Percentiles rank a stretch among this genome's conserved stretches.
Evolutionary conservation across 2,329 filamentous ascomycete species (phyloP).

Genomic region (Achaetomium macrosporum): DNA sequence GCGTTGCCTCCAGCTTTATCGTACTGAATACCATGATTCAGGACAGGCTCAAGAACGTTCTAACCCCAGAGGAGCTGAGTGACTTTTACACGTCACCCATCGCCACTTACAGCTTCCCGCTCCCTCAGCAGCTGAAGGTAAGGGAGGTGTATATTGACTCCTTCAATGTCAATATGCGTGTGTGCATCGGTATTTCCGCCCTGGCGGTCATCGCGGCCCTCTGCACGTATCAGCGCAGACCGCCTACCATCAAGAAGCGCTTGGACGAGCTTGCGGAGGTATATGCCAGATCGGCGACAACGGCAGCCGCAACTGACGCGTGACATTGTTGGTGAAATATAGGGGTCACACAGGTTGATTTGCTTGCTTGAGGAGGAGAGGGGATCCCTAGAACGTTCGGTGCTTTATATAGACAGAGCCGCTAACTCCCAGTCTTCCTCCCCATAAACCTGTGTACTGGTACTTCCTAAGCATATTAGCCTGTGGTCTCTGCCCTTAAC

Average conservation of each 20-base stretch:
- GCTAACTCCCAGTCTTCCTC: no score
- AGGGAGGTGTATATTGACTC: slow-evolving; percentile 19
- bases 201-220: slow-evolving; percentile 14
- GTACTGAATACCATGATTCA: slow-evolving; percentile 22
- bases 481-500: no score
- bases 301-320: no score
- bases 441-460: no score
- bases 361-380: no score
- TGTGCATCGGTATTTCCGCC: slow-evolving; percentile 19
- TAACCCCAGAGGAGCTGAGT: slow-evolving; percentile 16
- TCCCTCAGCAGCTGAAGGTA: slow-evolving; percentile 15
- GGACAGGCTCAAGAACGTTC: slow-evolving; percentile 9
- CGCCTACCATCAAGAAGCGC: slow-evolving; percentile 21
- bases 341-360: no score
- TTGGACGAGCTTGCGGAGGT: slow-evolving; percentile 11
- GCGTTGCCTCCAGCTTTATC: slow-evolving; percentile 24
- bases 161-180: slow-evolving; percentile 21
- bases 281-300: slow-evolving; percentile 5
- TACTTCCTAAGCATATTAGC: no score
- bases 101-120: slow-evolving; percentile 12
- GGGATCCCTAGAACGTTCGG: no score
- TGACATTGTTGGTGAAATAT: no score
- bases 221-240: slow-evolving; percentile 20
- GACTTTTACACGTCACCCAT: slow-evolving; percentile 21
- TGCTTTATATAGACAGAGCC: no score